phyloP scores from a whole-genome alignment of 2,329 filamentous ascomycete genomes.

The Amauroascus niger region DNA sequence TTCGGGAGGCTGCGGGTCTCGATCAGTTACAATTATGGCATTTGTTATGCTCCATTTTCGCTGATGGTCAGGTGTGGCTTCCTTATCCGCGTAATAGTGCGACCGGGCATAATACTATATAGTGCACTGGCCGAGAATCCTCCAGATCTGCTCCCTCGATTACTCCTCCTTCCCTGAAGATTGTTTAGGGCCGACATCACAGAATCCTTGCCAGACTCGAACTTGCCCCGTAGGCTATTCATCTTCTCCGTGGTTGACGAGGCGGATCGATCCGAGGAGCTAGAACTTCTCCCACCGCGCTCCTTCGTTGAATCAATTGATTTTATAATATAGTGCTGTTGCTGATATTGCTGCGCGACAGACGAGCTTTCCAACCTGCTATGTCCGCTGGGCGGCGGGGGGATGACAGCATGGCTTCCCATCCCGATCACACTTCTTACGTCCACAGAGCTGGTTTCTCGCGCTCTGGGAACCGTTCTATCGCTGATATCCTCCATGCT shows the following conservation, averaged over 20 bases:
- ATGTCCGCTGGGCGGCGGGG: neutral
- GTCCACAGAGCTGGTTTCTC: neutral
- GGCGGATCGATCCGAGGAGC: constrained; percentile 1
- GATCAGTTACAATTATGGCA: too few species aligned
- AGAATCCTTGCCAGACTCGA: constrained; percentile 6
- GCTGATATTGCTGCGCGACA: neutral
- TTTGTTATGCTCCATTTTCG: neutral
- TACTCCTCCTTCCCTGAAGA: neutral
- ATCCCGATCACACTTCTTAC: neutral
- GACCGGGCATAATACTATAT: neutral
- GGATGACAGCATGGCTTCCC: neutral
- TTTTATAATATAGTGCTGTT: constrained; percentile 1
- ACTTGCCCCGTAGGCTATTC: neutral
- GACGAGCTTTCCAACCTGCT: neutral
- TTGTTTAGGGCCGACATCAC: constrained; percentile 8
- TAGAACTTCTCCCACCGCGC: neutral
- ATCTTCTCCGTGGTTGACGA: neutral
- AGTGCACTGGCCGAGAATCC: neutral
- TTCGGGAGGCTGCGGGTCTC: too few species aligned
- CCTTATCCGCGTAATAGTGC: neutral
- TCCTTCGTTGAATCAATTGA: neutral
- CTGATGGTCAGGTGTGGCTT: neutral
- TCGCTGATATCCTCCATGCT: neutral
- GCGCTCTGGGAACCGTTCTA: neutral
- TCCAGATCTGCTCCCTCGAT: constrained; percentile 6